A percentile compares a stretch with the other conserved stretches of the same genome.
These are phyloP conservation scores for Acanthamoeba sp. DNA, from an alignment of 208 protist genomes.

Conservation along the genomic window DNA sequence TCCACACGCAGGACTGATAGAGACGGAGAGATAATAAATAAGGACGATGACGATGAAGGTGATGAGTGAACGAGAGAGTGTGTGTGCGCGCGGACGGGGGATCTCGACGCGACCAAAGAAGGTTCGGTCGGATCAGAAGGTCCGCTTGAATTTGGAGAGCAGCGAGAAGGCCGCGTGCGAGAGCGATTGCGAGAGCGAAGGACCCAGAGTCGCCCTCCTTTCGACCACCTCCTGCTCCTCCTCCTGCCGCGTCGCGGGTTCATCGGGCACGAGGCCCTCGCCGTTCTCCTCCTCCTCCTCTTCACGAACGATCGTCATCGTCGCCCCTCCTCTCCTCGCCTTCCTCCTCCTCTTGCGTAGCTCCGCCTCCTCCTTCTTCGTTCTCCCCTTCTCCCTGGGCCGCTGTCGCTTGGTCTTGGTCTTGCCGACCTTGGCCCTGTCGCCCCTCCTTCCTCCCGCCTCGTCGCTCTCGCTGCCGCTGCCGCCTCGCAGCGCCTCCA, in stretches of 20 bases:
- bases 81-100: neutral
- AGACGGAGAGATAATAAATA: neutral
- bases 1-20: neutral
- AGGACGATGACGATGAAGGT: neutral
- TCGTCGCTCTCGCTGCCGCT: neutral
- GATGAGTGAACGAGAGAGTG: neutral
- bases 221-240: neutral
- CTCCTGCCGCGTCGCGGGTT: neutral
- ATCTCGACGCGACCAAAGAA: conserved; percentile 31
- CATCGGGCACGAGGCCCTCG: conserved; percentile 13
- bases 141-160: conserved; percentile 61
- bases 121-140: conserved; percentile 27
- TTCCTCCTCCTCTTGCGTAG: conserved; percentile 14
- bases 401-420: no score
- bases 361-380: neutral
- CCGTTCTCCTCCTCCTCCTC: neutral
- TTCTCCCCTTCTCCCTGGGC: neutral
- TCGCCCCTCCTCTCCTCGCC: neutral
- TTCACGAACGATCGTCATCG: neutral
- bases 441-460: neutral
- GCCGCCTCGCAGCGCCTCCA: neutral
- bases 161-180: conserved; percentile 17
- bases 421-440: neutral
- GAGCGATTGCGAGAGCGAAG: conserved; percentile 29
- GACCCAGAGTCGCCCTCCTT: neutral